Conservation (phyloP, 805 yeast species). For the Lipomyces sp. region DNA sequence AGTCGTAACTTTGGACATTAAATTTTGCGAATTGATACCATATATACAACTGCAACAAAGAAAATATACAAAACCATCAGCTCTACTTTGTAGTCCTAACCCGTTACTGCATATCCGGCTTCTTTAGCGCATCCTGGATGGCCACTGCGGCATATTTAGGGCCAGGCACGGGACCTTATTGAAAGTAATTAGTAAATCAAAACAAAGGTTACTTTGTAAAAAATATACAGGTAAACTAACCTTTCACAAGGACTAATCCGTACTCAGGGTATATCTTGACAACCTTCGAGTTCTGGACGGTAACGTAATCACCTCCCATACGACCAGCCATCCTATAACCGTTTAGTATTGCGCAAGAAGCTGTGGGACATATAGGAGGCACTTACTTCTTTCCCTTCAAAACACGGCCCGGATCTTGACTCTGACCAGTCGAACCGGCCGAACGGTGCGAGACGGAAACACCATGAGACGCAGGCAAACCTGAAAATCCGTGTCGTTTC, state of each 20-base stretch:
- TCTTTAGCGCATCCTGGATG: slow-evolving; percentile 73
- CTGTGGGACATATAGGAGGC: not conserved
- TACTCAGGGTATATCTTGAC: slow-evolving; percentile 79
- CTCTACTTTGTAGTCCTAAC: not conserved
- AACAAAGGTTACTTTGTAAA: no score
- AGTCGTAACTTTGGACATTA: not conserved
- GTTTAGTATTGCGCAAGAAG: not conserved
- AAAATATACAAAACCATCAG: not conserved
- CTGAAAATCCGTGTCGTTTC: slow-evolving; percentile 90
- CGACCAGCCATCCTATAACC: slow-evolving; percentile 81
- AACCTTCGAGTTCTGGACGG: slow-evolving; percentile 76
- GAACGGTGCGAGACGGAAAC: slow-evolving; percentile 90
- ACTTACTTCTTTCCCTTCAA: slow-evolving; percentile 81
- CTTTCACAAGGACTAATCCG: slow-evolving; percentile 83
- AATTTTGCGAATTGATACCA: not conserved
- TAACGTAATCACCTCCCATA: slow-evolving; percentile 79
- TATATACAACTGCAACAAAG: not conserved
- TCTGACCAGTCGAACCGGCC: slow-evolving; percentile 96
- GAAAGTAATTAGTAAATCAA: not conserved
- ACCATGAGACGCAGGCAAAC: slow-evolving; percentile 95
- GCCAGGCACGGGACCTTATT: slow-evolving; percentile 78
- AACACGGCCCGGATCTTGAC: slow-evolving; percentile 94
- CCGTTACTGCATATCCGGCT: slow-evolving; percentile 14
- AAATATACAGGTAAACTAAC: slow-evolving; percentile 5
- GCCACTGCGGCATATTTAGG: slow-evolving; percentile 75